Evolutionary conservation across 1,284 basidiomycete species (phyloP).

Genomic region (Ustilago xerochloae): DNA sequence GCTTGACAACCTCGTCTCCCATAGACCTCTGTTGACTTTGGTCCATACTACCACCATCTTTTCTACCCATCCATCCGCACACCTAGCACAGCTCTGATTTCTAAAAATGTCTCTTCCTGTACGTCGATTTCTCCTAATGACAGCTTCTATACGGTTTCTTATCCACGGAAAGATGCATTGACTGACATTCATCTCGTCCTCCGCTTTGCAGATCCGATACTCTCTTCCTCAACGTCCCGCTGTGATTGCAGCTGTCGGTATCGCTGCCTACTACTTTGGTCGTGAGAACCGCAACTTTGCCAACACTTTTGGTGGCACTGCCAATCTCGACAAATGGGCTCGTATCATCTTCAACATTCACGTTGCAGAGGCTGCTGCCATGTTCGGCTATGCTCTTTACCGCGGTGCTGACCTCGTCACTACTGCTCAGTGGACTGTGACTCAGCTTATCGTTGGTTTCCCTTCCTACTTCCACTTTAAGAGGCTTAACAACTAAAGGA

Average conservation of each 20-base stretch:
- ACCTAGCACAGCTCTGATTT: too few species aligned
- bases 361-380: slow-evolving; percentile 36
- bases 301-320: slow-evolving; percentile 29
- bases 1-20: not conserved
- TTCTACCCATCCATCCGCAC: not conserved
- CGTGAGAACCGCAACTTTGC: slow-evolving; percentile 32
- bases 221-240: slow-evolving; percentile 37
- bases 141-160: not conserved
- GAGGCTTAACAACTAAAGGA: slow-evolving; percentile 39
- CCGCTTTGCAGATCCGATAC: slow-evolving; percentile 23
- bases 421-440: slow-evolving; percentile 36
- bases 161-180: not conserved
- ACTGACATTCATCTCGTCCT: not conserved
- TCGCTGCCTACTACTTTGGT: slow-evolving; percentile 33
- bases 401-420: slow-evolving; percentile 36
- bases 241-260: not conserved
- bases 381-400: slow-evolving; percentile 38
- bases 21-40: too few species aligned
- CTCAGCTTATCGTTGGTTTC: slow-evolving; percentile 49
- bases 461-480: slow-evolving; percentile 50
- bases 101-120: not conserved
- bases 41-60: not conserved
- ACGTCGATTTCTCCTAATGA: not conserved
- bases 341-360: slow-evolving; percentile 24
- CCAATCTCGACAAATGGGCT: slow-evolving; percentile 36